Evolutionary conservation across 2,329 filamentous ascomycete species (phyloP), one percentile per base, ranked within the genome.

Genomic region (Hypoxylon sp.): DNA sequence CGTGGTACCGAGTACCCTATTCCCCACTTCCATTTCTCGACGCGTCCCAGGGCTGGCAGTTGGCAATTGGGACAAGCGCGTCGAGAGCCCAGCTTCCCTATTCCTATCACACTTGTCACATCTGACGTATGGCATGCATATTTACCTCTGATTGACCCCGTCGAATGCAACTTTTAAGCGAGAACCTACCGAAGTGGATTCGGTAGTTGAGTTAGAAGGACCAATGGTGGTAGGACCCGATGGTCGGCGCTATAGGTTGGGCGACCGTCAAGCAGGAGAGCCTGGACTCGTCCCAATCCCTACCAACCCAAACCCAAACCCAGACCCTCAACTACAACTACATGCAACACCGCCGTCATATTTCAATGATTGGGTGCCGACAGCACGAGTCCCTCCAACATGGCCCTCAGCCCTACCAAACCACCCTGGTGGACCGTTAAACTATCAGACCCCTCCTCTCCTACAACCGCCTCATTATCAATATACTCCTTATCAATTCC

Each of bases 81-180:
- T n/a, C n/a, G n/a, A n/a, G n/a, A n/a, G n/a, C n/a, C n/a, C n/a
- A n/a, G n/a, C n/a, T n/a, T n/a, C n/a, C n/a, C n/a, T n/a, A n/a
- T 12, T 31, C 25, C 20, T 25, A 36, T 29, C 15, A 34, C 23
- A 41, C 20, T 23, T 35, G 25, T 51, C 41, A 51, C 41, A 32
- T 16, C 9, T 19, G 13, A 19, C 23, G 13, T 26, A 43, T n/a
- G n/a, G n/a, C 21, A n/a, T 43, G 37, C 37, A 48, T 40, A 19
- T 40, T 7, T 35, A 19, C 30, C 41, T 19, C n/a, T n/a, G n/a
- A n/a, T 17, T 25, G 11, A 25, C 3, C 15, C 20, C 12, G 19
- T 46, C 43, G 26, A 38, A 38, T 32, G 41, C 41, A 21, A 44
- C 41, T 44, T 35, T 23, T 5, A 38, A 11, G 13, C n/a, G n/a